Evolutionary conservation across 169 alveolate genomes (phyloP), one percentile per base, ranked within the genome.

Genomic region (Plasmodium blacklocki): DNA sequence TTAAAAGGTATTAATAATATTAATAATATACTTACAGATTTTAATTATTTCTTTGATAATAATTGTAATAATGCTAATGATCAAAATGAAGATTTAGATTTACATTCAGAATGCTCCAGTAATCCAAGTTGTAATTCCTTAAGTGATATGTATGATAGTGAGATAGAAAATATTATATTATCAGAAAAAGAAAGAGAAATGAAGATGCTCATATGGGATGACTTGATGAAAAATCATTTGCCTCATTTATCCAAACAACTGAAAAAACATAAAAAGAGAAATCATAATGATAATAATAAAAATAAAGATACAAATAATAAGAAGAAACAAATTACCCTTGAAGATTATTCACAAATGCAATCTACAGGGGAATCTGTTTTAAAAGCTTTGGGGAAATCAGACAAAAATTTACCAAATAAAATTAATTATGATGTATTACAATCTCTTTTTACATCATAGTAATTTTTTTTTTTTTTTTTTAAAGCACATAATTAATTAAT

Each of bases 131-230:
- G 76, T 32, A 93, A 92, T 59, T 73, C 88, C 32, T 23, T 93
- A 43, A 88, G 94, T 62, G 95, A 93, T 47, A 68, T 72, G 4
- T 87, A 91, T 52, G 95, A 93, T 47, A 89, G 94, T 14, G 95
- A 93, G 73, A 93, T 93, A 45, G 93, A 93, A 66, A 87, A 74
- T 74, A 89, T 95, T 89, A 93, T 95, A 21, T 89, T 95, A 23
- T 93, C 95, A 3, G 97, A 94, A 49, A 93, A 93, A 47, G 97
- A 95, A 88, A 93, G 83, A 88, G 92, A 67, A 54, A 91, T 95
- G 7, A 95, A 95, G 78, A 92, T 94, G 76, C 88, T 93, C n/a
- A 88, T 95, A 23, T 95, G 97, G 97, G 97, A 95, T 76, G 97
- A 95, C 74, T 92, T 95, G 67, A 95, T 97, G 78, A 95, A 78